A percentile compares a stretch with the other conserved stretches of the same genome.
phyloP scores from a whole-genome alignment of 352 stramenopile genomes.

The Phytopythium cucurbitacearum region DNA sequence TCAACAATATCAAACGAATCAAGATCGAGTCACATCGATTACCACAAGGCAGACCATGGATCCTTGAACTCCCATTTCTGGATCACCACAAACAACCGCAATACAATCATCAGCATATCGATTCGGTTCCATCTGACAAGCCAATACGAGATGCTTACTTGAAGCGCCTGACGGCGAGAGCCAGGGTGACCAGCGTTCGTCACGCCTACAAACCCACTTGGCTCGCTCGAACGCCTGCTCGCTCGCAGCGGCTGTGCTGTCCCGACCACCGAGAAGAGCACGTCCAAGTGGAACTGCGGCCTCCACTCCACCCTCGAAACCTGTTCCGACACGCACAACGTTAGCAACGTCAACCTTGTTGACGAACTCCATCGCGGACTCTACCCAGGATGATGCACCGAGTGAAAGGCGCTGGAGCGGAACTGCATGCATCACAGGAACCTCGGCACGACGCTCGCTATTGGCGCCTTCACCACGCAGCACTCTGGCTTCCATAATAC shows the following conservation, averaged over 20 bases:
- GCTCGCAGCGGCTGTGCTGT: neutral
- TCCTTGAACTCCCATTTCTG: constrained; percentile 1
- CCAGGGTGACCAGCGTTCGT: too few species aligned
- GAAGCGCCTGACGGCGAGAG: too few species aligned
- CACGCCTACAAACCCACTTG: neutral
- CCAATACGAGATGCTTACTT: too few species aligned
- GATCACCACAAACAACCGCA: neutral
- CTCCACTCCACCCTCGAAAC: constrained; percentile 11
- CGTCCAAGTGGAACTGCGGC: neutral
- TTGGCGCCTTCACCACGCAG: neutral
- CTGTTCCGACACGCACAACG: constrained; percentile 9
- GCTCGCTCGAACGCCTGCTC: neutral
- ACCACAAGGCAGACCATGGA: constrained; percentile 11
- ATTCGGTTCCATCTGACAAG: too few species aligned
- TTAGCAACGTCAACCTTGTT: neutral
- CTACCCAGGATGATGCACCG: constrained; percentile 1
- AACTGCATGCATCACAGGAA: neutral
- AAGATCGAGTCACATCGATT: neutral
- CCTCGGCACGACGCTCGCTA: neutral
- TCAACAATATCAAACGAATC: neutral
- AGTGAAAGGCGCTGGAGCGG: neutral
- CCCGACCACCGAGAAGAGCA: constrained; percentile 3
- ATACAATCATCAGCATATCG: too few species aligned
- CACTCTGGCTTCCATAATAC: constrained; percentile 1
- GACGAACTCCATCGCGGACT: neutral